A percentile compares a stretch with the other conserved stretches of the same genome.
These are phyloP conservation scores for Pseudonitzschia multistriata DNA, from an alignment of 108 stramenopile species.

Conservation along the genomic window DNA sequence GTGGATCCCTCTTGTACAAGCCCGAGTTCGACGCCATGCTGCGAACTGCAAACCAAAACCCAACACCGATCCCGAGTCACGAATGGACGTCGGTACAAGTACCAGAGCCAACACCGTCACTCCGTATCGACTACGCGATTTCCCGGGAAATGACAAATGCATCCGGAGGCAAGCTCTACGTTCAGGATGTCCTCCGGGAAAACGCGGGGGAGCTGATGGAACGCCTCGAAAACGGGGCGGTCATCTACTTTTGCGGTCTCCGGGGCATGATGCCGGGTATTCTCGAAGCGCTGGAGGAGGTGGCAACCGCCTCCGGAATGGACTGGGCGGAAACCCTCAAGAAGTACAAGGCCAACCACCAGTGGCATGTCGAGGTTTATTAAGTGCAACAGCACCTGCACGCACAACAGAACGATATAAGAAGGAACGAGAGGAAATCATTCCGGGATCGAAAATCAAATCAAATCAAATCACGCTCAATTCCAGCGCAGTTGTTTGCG, in stretches of 20 bases:
- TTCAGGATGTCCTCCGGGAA: slow-evolving; percentile 75
- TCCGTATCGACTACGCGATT: slow-evolving; percentile 75
- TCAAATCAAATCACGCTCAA: too few species aligned
- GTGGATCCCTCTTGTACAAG: slow-evolving; percentile 74
- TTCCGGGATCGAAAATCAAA: too few species aligned
- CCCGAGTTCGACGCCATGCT: slow-evolving; percentile 77
- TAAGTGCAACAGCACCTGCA: slow-evolving; percentile 16
- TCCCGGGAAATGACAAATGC: slow-evolving; percentile 78
- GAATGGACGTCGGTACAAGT: neutral
- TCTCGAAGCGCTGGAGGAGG: slow-evolving; percentile 68
- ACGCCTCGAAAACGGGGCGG: slow-evolving; percentile 65
- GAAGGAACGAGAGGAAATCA: too few species aligned
- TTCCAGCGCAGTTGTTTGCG: too few species aligned
- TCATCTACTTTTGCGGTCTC: slow-evolving; percentile 87
- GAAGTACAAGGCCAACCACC: slow-evolving; percentile 61
- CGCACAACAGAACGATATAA: neutral
- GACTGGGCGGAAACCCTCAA: slow-evolving; percentile 61
- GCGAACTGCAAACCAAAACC: too few species aligned
- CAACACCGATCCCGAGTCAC: neutral
- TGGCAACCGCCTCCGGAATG: slow-evolving; percentile 49
- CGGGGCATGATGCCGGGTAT: slow-evolving; percentile 93
- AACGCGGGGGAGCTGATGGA: slow-evolving; percentile 64
- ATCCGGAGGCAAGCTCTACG: slow-evolving; percentile 76
- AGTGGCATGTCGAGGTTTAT: slow-evolving; percentile 88
- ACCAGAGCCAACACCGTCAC: neutral